These are phyloP conservation scores for Glonium stellatum DNA, from an alignment of 495 filamentous ascomycete species.

Conservation along the genomic window DNA sequence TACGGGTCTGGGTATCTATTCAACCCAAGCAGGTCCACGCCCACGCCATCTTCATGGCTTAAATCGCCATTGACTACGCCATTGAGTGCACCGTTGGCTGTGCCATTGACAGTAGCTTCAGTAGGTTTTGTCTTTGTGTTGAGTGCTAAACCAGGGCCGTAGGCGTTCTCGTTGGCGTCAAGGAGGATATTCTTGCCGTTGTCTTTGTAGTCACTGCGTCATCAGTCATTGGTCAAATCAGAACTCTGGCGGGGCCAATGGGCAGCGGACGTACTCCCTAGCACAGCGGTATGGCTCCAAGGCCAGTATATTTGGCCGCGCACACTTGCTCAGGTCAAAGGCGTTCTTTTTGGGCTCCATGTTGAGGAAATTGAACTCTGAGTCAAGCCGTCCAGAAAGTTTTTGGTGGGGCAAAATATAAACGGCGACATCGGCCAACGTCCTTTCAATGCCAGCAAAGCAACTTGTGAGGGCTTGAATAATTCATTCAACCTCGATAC, in stretches of 20 bases:
- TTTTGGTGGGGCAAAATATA: neutral
- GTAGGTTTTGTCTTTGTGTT: constrained; percentile 41
- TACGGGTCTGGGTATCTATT: constrained; percentile 95
- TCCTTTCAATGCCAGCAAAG: too few species aligned
- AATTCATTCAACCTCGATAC: too few species aligned
- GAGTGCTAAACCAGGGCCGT: constrained; percentile 64
- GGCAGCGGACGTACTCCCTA: constrained; percentile 32
- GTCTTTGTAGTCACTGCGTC: constrained; percentile 90
- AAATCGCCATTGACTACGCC: constrained; percentile 34
- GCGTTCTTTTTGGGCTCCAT: constrained; percentile 14
- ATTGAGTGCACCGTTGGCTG: constrained; percentile 29
- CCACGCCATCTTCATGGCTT: constrained; percentile 32
- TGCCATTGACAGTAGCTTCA: constrained; percentile 27
- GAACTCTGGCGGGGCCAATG: neutral
- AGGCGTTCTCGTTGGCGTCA: constrained; percentile 97
- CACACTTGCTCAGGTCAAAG: constrained; percentile 31
- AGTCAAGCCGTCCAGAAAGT: neutral
- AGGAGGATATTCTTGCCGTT: constrained; percentile 94
- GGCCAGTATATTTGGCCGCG: constrained; percentile 37
- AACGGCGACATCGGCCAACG: neutral
- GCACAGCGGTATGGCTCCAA: constrained; percentile 41
- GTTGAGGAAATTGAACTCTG: constrained; percentile 1
- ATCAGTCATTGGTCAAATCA: constrained; percentile 30
- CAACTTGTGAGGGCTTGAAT: too few species aligned
- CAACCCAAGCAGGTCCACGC: constrained; percentile 67